Percentiles rank a stretch among this genome's conserved stretches.
These are phyloP conservation scores for Aspergillus bertholletiae DNA, from an alignment of 495 filamentous ascomycete species.

Conservation along the genomic window DNA sequence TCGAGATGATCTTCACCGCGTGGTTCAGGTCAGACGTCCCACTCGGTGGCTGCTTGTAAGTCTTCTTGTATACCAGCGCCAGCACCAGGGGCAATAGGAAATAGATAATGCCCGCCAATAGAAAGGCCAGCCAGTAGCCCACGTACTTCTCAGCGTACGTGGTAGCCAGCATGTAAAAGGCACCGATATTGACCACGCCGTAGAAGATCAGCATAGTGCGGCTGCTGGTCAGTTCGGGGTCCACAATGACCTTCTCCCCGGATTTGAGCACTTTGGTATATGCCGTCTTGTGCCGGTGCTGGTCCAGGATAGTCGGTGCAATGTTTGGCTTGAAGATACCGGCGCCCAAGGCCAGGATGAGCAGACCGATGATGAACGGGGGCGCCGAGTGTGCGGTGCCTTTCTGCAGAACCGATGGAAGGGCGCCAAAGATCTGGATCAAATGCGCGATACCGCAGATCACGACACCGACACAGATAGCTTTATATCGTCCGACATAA, in stretches of 20 bases:
- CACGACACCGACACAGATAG: conserved; percentile 56
- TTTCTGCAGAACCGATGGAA: conserved; percentile 53
- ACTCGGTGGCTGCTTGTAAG: conserved; percentile 46
- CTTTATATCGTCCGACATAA: conserved; percentile 48
- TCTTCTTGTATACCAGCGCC: conserved; percentile 42
- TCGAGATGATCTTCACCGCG: conserved; percentile 50
- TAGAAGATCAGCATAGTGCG: conserved; percentile 38
- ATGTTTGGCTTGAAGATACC: conserved; percentile 42
- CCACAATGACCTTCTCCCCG: conserved; percentile 39
- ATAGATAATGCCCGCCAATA: conserved; percentile 45
- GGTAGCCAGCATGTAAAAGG: conserved; percentile 34
- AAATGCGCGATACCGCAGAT: conserved; percentile 67
- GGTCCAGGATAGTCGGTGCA: conserved; percentile 34
- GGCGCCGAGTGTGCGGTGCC: conserved; percentile 45
- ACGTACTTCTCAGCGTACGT: conserved; percentile 39
- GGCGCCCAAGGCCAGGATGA: conserved; percentile 32
- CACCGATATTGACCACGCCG: conserved; percentile 35
- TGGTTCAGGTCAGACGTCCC: conserved; percentile 49
- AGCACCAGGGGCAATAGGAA: conserved; percentile 51
- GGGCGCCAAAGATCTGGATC: conserved; percentile 58
- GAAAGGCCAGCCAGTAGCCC: conserved; percentile 35
- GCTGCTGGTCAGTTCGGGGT: conserved; percentile 30
- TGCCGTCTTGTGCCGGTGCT: conserved; percentile 24
- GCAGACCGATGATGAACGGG: conserved; percentile 56
- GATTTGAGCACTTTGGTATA: conserved; percentile 31